Base-by-base conservation (phyloP, 352 stramenopile species). In the Globisporangium paddicum region DNA sequence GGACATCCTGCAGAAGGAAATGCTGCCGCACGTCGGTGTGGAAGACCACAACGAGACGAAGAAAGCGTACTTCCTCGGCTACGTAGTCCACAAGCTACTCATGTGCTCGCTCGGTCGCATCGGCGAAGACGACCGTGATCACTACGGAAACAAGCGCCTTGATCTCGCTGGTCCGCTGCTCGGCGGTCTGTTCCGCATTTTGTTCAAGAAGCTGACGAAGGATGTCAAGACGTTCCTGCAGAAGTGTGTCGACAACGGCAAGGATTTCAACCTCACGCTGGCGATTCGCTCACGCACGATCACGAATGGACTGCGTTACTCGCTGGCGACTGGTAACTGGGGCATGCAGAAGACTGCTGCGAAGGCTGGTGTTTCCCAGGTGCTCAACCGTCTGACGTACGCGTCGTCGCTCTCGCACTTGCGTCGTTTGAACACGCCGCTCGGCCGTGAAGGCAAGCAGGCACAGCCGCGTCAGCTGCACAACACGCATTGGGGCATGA, bases 401-500 rank as follows among this genome's bases (percentile, higher is more conserved):
- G 96, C 97, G 26, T 99, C 97, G 40, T 97, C 96, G 25, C 74
- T 99, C 26, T 99, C 96, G 32, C 97, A 99, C 71, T 90, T 99
- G 69, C 89, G 97, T 82, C 96, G 98, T 55, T 86, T 98, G 62
- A 99, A 99, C 79, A 99, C 97, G 34, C 97, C 97, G 10, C 81
- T 99, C n/a, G 97, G 96, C 4, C 87, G 96, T 63, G 98, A 98
- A 72, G 97, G 97, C 66, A 99, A 99, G 71, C 95, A 99, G 53
- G 96, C 97, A 16, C 98, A 99, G 74, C 98, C 98, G 54, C 96
- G 98, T 68, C 96, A 99, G 77, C 78, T 99, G 28, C 98, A 99
- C 82, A 99, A 99, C 74, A 99, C 97, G 55, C 98, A 99, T 76
- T 99, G 97, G 97, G 98, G 98, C 42, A 99, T 99, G 95, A 98